Evolutionary conservation across 257 asterid species (phyloP), one percentile per base, ranked within the genome.

Genomic region (Gynochthodes officinalis): DNA sequence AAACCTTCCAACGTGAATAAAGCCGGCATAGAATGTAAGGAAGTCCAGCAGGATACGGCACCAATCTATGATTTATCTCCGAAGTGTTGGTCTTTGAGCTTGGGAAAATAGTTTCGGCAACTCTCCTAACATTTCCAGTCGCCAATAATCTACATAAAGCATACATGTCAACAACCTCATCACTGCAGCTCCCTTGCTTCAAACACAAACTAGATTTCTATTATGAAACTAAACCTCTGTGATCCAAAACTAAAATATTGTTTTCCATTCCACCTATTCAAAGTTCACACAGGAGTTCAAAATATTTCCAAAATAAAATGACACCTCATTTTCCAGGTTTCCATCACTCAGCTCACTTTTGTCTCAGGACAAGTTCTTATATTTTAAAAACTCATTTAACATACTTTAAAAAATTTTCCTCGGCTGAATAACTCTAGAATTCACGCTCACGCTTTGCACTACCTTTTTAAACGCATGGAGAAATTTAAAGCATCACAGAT

Each of bases 81-180:
- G 42, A 72, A 72, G 76, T 67, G 74, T 58, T 66, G 46, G 77
- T 67, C 82, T 82, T 85, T 23, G 82, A 70, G 60, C 64, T 77
- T 23, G 83, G 70, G 64, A 49, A 80, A 50, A 87, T 57, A 76
- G 82, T 72, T 57, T 75, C 70, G 7, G 84, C 83, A 69, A 80
- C 78, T 75, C 85, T 75, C 88, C 80, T 85, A 86, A 80, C 75
- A 80, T 86, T 82, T 77, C 75, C 81, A 72, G 55, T 73, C 27
- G 79, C 81, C 72, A 82, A 81, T 62, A 81, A 57, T 83, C 90
- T 84, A 80, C 86, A 81, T 33, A 28, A 53, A 68, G 12, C 55
- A 74, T 55, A 74, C n/a, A 52, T 67, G 58, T 57, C 44, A 37
- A 27, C 42, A 65, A 40, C 49, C 53, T 10, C 35, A 48, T 13